Evolutionary conservation across 2,329 filamentous ascomycete genomes (phyloP).

Genomic region (Botrytis fragariae): DNA sequence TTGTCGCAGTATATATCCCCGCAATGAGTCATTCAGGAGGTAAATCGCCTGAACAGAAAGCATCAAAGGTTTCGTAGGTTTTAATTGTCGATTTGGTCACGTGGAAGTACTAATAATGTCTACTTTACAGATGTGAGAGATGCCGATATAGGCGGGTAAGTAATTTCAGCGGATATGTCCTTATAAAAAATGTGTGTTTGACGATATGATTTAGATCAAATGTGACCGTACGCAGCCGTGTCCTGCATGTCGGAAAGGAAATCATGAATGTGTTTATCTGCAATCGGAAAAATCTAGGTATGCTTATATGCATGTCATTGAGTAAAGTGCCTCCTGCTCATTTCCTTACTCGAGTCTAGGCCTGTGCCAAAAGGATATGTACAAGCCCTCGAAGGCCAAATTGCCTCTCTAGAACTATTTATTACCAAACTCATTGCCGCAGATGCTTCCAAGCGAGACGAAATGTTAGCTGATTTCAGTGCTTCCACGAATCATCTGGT

Average conservation of each 20-base stretch:
- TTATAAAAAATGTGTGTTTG: neutral
- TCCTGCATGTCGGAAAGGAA: slow-evolving; percentile 47
- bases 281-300: slow-evolving; percentile 46
- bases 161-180: neutral
- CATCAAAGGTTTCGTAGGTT: slow-evolving; percentile 19
- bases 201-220: slow-evolving; percentile 43
- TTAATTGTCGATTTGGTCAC: neutral
- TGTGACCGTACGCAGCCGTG: slow-evolving; percentile 53
- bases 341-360: slow-evolving; percentile 31
- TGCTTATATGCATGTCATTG: neutral
- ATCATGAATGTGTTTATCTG: slow-evolving; percentile 43
- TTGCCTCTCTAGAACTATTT: slow-evolving; percentile 47
- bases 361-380: slow-evolving; percentile 48
- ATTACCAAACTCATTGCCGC: slow-evolving; percentile 46
- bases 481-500: slow-evolving; percentile 24
- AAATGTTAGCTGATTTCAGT: slow-evolving; percentile 44
- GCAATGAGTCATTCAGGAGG: slow-evolving; percentile 6
- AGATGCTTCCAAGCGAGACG: slow-evolving; percentile 42
- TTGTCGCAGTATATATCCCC: neutral
- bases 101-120: neutral
- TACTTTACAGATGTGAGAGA: slow-evolving; percentile 42
- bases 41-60: neutral
- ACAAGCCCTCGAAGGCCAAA: slow-evolving; percentile 48
- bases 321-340: neutral
- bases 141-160: slow-evolving; percentile 46